These are phyloP conservation scores for Orbilia blumenaviensis DNA, from an alignment of 2,329 filamentous ascomycete genomes.

Conservation along the genomic window DNA sequence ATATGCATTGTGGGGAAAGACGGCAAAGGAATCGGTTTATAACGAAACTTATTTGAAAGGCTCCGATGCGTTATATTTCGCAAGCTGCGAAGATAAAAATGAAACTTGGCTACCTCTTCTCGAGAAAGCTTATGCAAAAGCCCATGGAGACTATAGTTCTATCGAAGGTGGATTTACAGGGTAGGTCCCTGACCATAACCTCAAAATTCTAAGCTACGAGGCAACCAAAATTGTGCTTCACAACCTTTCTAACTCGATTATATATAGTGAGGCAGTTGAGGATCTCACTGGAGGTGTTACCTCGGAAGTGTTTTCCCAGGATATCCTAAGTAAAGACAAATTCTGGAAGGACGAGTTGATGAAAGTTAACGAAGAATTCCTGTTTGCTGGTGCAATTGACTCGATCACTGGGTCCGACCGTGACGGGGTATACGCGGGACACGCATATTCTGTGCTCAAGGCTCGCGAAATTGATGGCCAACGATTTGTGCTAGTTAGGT, in stretches of 20 bases:
- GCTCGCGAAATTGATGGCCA: constrained; percentile 64
- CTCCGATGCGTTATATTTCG: constrained; percentile 80
- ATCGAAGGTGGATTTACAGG: constrained; percentile 79
- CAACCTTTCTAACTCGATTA: no score
- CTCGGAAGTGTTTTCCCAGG: constrained; percentile 73
- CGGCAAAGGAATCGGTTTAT: constrained; percentile 75
- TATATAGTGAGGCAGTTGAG: constrained; percentile 68
- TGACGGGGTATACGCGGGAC: constrained; percentile 68
- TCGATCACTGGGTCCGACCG: constrained; percentile 32
- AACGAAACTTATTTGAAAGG: constrained; percentile 77
- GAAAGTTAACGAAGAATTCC: constrained; percentile 81
- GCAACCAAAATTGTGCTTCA: no score
- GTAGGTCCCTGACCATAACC: constrained; percentile 58
- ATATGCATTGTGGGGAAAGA: constrained; percentile 62
- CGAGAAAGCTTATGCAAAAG: constrained; percentile 86
- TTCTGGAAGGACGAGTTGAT: constrained; percentile 86
- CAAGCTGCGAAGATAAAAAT: constrained; percentile 76
- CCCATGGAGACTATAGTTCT: constrained; percentile 79
- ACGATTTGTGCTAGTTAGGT: constrained; percentile 64
- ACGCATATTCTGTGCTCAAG: constrained; percentile 71
- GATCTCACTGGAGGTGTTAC: constrained; percentile 75
- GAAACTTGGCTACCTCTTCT: constrained; percentile 84
- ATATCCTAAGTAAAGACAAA: constrained; percentile 78
- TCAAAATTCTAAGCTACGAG: background rate
- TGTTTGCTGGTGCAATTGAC: constrained; percentile 66